These are phyloP conservation scores for Venturia asperata DNA, from an alignment of 2,329 filamentous ascomycete species.

Conservation along the genomic window DNA sequence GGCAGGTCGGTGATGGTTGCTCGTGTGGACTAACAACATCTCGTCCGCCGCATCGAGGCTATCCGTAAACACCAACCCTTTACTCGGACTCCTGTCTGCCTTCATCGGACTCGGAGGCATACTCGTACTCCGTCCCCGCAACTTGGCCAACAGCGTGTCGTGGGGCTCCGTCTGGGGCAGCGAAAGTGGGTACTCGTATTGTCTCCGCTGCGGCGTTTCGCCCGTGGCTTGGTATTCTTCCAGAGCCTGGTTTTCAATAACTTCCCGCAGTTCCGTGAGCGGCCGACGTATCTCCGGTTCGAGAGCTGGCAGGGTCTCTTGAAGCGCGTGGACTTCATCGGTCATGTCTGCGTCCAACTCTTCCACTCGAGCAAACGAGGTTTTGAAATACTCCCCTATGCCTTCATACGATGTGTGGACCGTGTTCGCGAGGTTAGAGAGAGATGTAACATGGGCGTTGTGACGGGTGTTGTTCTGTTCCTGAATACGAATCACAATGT, in stretches of 20 bases:
- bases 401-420: conserved; percentile 67
- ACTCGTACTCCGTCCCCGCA: conserved; percentile 33
- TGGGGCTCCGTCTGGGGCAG: conserved; percentile 69
- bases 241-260: conserved; percentile 58
- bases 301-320: conserved; percentile 56
- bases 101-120: conserved; percentile 28
- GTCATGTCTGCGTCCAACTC: conserved; percentile 63
- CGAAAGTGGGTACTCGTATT: conserved; percentile 72
- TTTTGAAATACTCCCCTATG: conserved; percentile 63
- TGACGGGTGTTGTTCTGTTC: conserved; percentile 75
- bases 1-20: conserved; percentile 26
- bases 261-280: conserved; percentile 61
- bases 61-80: conserved; percentile 25
- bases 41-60: conserved; percentile 11
- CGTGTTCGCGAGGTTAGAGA: conserved; percentile 58
- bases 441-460: conserved; percentile 57
- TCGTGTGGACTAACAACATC: conserved; percentile 15
- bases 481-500: conserved; percentile 77
- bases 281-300: conserved; percentile 57
- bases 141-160: conserved; percentile 48
- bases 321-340: conserved; percentile 38
- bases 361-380: conserved; percentile 60
- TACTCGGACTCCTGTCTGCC: conserved; percentile 41
- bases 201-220: conserved; percentile 70
- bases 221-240: conserved; percentile 81